These are phyloP conservation scores for Cladophialophora bantiana DNA, from an alignment of 2,329 filamentous ascomycete genomes.

Conservation along the genomic window DNA sequence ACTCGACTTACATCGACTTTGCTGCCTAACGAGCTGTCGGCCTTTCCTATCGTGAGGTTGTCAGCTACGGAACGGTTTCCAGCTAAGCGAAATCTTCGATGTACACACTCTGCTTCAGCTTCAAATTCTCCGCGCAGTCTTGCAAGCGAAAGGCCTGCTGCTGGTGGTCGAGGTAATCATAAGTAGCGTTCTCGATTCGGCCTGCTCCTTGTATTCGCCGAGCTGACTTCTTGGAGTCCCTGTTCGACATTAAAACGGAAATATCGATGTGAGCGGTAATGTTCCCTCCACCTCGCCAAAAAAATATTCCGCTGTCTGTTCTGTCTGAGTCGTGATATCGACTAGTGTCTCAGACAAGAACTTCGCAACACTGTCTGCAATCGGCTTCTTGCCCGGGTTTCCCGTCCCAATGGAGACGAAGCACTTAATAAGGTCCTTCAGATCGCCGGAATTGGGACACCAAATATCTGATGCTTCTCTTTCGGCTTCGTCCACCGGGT, in stretches of 20 bases:
- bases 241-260: constrained; percentile 51
- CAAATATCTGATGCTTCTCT: constrained; percentile 50
- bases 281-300: constrained; percentile 43
- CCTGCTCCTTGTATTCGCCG: constrained; percentile 44
- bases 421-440: constrained; percentile 46
- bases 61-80: constrained; percentile 4
- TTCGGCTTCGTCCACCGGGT: constrained; percentile 54
- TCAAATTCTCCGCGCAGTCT: constrained; percentile 21
- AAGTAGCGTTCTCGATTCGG: constrained; percentile 40
- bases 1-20: constrained; percentile 10
- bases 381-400: constrained; percentile 42
- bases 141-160: constrained; percentile 5
- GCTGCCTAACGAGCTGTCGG: constrained; percentile 7
- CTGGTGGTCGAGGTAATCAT: constrained; percentile 37
- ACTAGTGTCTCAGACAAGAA: constrained; percentile 43
- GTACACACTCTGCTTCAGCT: constrained; percentile 21
- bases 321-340: constrained; percentile 49
- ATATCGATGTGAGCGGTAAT: constrained; percentile 46
- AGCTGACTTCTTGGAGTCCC: constrained; percentile 47
- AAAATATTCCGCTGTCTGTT: constrained; percentile 52
- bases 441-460: constrained; percentile 41
- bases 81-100: constrained; percentile 20
- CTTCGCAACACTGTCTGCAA: constrained; percentile 41
- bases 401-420: constrained; percentile 54
- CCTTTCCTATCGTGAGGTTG: constrained; percentile 11